Conservation (phyloP, 495 filamentous ascomycete genomes). For the Penicillium dipodomyicola region DNA sequence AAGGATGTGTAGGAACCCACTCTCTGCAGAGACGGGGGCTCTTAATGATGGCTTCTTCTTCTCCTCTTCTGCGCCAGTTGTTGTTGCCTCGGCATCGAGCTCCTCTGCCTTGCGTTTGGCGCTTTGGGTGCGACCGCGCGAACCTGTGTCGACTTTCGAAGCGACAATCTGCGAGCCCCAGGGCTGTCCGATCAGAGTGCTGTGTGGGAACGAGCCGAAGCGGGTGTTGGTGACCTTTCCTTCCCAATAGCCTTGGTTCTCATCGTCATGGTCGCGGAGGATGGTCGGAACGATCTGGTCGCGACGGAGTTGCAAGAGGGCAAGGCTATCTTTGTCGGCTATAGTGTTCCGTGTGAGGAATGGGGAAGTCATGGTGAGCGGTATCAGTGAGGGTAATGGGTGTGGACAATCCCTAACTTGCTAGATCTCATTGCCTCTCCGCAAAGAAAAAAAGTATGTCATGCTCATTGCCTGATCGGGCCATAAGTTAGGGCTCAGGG, state of each 20-base stretch:
- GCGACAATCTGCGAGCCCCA: conserved; percentile 92
- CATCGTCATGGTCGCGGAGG: conserved; percentile 57
- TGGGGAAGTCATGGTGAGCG: conserved; percentile 54
- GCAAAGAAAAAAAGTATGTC: conserved; percentile 26
- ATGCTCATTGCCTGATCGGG: conserved; percentile 21
- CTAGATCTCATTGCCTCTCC: conserved; percentile 9
- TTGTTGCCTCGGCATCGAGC: conserved; percentile 31
- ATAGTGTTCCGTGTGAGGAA: conserved; percentile 64
- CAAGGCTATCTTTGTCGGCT: conserved; percentile 57
- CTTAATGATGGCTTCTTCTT: conserved; percentile 29
- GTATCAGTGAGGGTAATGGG: neutral
- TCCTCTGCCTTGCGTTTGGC: conserved; percentile 56
- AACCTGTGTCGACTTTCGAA: conserved; percentile 85
- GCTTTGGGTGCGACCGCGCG: conserved; percentile 56
- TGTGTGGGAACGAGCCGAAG: conserved; percentile 93
- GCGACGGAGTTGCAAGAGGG: conserved; percentile 79
- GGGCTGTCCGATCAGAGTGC: conserved; percentile 72
- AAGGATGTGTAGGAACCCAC: conserved; percentile 86
- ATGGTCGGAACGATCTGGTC: conserved; percentile 75
- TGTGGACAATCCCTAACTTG: conserved; percentile 2
- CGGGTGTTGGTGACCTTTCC: conserved; percentile 87
- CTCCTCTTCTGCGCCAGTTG: conserved; percentile 27
- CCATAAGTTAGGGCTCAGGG: conserved; percentile 39
- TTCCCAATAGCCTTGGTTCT: conserved; percentile 70
- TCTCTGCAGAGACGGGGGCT: conserved; percentile 58